These are phyloP conservation scores for Globisporangium ultimum DNA, from an alignment of 352 stramenopile genomes.

Conservation along the genomic window DNA sequence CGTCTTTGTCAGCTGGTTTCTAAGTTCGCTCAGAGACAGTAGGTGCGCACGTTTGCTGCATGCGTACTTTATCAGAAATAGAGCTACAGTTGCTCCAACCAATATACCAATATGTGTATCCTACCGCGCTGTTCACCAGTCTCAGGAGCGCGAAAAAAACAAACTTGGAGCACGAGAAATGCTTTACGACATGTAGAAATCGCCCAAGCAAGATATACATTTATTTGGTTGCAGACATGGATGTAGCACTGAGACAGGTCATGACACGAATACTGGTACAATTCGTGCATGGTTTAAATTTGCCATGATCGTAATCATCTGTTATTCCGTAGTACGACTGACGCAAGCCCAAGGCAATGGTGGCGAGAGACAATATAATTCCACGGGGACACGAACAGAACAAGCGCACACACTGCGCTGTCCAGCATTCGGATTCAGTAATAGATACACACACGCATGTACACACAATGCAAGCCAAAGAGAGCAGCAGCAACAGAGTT, in stretches of 20 bases:
- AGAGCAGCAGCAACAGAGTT: too few relatives aligned
- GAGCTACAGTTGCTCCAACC: too few relatives aligned
- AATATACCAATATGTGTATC: too few relatives aligned
- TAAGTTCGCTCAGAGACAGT: too few relatives aligned
- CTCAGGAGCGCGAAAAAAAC: too few relatives aligned
- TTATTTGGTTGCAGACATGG: neutral
- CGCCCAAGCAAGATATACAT: too few relatives aligned
- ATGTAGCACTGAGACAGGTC: conserved; percentile 88
- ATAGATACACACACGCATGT: conserved; percentile 4
- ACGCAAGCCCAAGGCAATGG: conserved; percentile 72
- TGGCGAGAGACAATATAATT: conserved; percentile 76
- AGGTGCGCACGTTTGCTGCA: too few relatives aligned
- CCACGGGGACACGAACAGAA: conserved; percentile 22
- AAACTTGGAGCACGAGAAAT: too few relatives aligned
- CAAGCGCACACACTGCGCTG: conserved; percentile 3
- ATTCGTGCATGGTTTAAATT: conserved; percentile 85
- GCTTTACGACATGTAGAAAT: too few relatives aligned
- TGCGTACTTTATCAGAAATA: too few relatives aligned
- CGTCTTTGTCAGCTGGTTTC: too few relatives aligned
- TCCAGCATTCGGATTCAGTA: conserved; percentile 4
- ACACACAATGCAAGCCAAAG: neutral
- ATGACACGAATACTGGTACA: conserved; percentile 58
- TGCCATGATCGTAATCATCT: conserved; percentile 62
- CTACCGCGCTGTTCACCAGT: too few relatives aligned
- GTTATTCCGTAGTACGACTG: conserved; percentile 80